Conservation (phyloP, 2,329 filamentous ascomycete species). For the Cercospora berteroae region DNA sequence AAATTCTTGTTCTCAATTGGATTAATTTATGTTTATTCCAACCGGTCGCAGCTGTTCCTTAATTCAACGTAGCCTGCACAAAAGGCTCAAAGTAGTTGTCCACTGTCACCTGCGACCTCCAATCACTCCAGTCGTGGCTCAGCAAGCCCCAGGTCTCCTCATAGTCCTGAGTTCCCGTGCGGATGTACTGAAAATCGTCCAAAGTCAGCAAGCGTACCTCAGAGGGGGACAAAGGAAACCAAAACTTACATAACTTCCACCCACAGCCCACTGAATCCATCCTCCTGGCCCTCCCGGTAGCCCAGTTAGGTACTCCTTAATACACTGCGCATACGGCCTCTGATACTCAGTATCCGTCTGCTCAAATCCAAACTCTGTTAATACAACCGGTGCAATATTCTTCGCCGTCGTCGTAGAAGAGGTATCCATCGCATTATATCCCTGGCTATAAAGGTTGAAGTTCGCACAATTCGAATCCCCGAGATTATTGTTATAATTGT, state of each 20-base stretch:
- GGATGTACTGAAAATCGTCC: conserved; percentile 32
- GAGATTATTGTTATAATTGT: conserved; percentile 55
- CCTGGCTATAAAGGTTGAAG: conserved; percentile 51
- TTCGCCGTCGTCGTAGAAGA: conserved; percentile 17
- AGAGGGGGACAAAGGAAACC: background rate
- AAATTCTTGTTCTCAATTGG: background rate
- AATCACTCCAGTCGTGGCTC: conserved; percentile 53
- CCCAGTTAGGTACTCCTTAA: conserved; percentile 50
- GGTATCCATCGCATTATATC: conserved; percentile 53
- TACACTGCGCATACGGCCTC: conserved; percentile 53
- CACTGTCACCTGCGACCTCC: conserved; percentile 22
- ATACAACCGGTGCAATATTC: conserved; percentile 46
- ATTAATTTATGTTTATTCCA: background rate
- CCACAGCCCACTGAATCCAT: conserved; percentile 57
- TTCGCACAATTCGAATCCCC: conserved; percentile 46
- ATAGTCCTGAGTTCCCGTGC: conserved; percentile 1
- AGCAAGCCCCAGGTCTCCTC: conserved; percentile 44
- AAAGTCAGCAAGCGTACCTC: background rate
- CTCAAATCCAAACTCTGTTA: conserved; percentile 57
- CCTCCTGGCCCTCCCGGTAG: conserved; percentile 52
- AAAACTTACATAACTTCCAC: conserved; percentile 45
- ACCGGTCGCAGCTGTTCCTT: background rate
- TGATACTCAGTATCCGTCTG: conserved; percentile 50
- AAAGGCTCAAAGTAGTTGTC: conserved; percentile 22
- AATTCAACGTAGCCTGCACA: conserved; percentile 18